Conservation (phyloP, 306 rosid species). For the Styphnolobium japonicum region DNA sequence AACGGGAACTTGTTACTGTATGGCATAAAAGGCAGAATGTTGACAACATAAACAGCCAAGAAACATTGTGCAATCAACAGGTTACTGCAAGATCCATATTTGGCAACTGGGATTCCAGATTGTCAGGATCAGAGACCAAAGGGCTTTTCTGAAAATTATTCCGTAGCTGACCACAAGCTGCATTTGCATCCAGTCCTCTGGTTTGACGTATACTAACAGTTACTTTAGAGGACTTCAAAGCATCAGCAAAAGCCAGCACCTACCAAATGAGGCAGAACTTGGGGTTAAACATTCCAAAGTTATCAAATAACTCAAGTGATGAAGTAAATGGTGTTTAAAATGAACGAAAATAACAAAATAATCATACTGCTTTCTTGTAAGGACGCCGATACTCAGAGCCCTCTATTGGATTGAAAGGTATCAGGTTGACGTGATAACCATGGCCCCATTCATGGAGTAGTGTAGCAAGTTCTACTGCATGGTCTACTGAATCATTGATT, state of each 20-base stretch:
- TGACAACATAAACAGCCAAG: constrained; percentile 5
- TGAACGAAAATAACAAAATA: not conserved
- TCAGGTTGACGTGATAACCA: constrained; percentile 82
- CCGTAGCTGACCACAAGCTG: constrained; percentile 97
- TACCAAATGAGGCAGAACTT: constrained; percentile 33
- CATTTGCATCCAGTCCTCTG: constrained; percentile 93
- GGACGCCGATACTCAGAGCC: constrained; percentile 89
- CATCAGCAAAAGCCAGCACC: constrained; percentile 75
- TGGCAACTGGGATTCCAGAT: constrained; percentile 38
- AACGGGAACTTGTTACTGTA: constrained; percentile 2
- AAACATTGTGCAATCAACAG: constrained; percentile 40
- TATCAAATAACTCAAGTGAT: not conserved
- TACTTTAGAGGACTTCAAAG: constrained; percentile 71
- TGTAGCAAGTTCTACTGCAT: constrained; percentile 83
- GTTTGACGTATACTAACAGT: constrained; percentile 84
- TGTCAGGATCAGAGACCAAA: constrained; percentile 50
- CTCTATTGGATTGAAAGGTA: constrained; percentile 96
- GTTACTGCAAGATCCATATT: constrained; percentile 57
- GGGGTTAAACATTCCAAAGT: not conserved
- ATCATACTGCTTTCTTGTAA: constrained; percentile 72
- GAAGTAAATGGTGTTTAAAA: constrained; percentile 13
- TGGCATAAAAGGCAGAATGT: not conserved
- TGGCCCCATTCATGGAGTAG: constrained; percentile 69
- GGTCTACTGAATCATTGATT: constrained; percentile 76
- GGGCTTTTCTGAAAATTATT: constrained; percentile 85